These are phyloP conservation scores for Fistulina hepatica DNA, from an alignment of 1,284 basidiomycete species.

Conservation along the genomic window DNA sequence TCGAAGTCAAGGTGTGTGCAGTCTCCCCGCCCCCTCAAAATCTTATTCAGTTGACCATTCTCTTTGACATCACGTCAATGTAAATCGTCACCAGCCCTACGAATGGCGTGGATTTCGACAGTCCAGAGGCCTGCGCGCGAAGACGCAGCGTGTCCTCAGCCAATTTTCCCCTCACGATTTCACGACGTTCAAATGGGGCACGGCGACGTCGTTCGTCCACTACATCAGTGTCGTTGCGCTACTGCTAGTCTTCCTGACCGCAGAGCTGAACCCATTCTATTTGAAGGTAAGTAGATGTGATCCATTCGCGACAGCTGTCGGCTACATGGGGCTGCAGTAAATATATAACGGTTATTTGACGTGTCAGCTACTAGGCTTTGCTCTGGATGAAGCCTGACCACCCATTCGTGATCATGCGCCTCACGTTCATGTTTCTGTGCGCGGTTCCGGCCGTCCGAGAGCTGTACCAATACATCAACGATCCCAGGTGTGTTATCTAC, in stretches of 20 bases:
- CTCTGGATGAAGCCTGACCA: conserved; percentile 85
- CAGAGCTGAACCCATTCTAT: conserved; percentile 78
- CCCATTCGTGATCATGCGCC: conserved; percentile 64
- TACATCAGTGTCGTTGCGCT: conserved; percentile 66
- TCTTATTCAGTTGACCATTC: conserved; percentile 8
- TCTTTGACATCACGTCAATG: conserved; percentile 5
- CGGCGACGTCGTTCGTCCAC: conserved; percentile 64
- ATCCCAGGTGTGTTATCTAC: conserved; percentile 48
- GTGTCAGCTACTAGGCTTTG: conserved; percentile 36
- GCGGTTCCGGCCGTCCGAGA: conserved; percentile 73
- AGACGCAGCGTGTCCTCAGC: conserved; percentile 64
- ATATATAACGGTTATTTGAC: background rate
- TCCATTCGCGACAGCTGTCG: conserved; percentile 3
- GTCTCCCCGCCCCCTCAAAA: conserved; percentile 11
- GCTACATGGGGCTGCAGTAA: background rate
- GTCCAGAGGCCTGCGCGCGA: conserved; percentile 61
- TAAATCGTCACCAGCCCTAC: conserved; percentile 42
- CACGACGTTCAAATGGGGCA: conserved; percentile 80
- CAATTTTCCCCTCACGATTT: conserved; percentile 82
- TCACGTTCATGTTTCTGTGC: conserved; percentile 70
- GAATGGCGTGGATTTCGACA: conserved; percentile 76
- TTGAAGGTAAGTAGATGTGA: conserved; percentile 45
- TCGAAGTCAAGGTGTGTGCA: conserved; percentile 63
- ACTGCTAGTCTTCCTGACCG: conserved; percentile 68
- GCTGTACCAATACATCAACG: conserved; percentile 68